Evolutionary conservation across 106 monocot species (phyloP).

Genomic region (Iris macrosiphon): DNA sequence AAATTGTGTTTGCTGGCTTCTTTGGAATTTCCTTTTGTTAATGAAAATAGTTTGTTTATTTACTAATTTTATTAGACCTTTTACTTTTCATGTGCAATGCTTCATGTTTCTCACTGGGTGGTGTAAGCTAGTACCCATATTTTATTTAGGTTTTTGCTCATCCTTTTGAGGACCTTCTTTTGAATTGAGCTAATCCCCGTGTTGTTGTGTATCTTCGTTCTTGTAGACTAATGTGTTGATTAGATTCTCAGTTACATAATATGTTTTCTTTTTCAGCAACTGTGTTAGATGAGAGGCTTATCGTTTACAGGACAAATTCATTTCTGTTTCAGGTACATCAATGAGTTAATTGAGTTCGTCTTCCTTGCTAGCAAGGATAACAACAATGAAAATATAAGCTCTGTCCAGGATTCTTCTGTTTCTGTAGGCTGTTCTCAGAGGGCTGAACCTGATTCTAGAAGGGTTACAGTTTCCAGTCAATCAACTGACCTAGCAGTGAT

Average conservation of each 20-base stretch:
- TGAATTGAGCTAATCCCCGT: background rate
- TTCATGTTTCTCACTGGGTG: background rate
- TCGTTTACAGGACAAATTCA: background rate
- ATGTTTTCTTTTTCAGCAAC: background rate
- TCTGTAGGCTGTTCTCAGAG: too few relatives aligned
- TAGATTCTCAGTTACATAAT: background rate
- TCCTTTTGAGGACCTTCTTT: background rate
- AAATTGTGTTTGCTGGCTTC: too few relatives aligned
- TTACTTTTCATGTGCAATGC: too few relatives aligned
- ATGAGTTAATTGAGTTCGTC: constrained; percentile 81
- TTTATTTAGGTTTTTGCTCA: background rate
- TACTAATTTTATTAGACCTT: too few relatives aligned
- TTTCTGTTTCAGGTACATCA: constrained; percentile 67
- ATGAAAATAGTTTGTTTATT: too few relatives aligned
- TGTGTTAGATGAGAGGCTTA: background rate
- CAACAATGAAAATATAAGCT: constrained; percentile 11
- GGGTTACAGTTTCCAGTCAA: constrained; percentile 11
- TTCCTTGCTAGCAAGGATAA: constrained; percentile 45
- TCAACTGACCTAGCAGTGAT: constrained; percentile 16
- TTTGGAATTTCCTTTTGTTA: too few relatives aligned
- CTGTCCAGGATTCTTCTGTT: background rate
- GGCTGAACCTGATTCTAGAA: background rate
- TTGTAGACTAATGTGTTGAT: background rate
- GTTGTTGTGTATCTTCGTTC: background rate
- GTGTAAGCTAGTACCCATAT: background rate